Percentiles rank a stretch among this genome's conserved stretches.
phyloP scores from a whole-genome alignment of 2,329 filamentous ascomycete genomes.

The Pseudodiploospora longispora region DNA sequence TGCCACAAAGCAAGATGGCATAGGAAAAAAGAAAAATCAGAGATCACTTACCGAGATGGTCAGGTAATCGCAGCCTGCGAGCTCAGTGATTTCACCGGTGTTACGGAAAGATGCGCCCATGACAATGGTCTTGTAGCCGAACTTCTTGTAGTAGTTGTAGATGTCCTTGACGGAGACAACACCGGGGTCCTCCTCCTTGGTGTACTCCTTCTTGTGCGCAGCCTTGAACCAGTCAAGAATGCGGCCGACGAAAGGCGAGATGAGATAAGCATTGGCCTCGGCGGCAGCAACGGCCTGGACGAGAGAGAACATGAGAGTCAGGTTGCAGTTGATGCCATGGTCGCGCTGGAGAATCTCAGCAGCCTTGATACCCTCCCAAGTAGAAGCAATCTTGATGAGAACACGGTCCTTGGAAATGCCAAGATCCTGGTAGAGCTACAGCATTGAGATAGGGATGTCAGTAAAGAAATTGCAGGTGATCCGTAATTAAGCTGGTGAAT shows the following conservation, averaged over 20 bases:
- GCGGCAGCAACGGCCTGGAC: slow-evolving; percentile 92
- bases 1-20: not conserved
- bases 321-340: slow-evolving; percentile 95
- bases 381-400: slow-evolving; percentile 98
- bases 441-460: not conserved
- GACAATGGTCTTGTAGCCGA: slow-evolving; percentile 97
- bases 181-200: slow-evolving; percentile 85
- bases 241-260: slow-evolving; percentile 97
- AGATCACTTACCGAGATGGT: slow-evolving; percentile 74
- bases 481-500: slow-evolving; percentile 17
- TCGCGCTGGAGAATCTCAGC: slow-evolving; percentile 93
- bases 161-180: slow-evolving; percentile 89
- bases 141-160: slow-evolving; percentile 99
- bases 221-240: slow-evolving; percentile 99
- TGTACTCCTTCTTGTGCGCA: slow-evolving; percentile 85
- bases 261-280: slow-evolving; percentile 92
- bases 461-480: not conserved
- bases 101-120: slow-evolving; percentile 99
- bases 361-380: slow-evolving; percentile 99
- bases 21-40: not conserved
- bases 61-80: slow-evolving; percentile 96
- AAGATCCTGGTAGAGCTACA: slow-evolving; percentile 83
- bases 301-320: slow-evolving; percentile 97
- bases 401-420: slow-evolving; percentile 91
- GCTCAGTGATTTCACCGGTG: slow-evolving; percentile 92